Conservation (phyloP, 257 asterid species). For the Parsonsia alboflavescens region DNA sequence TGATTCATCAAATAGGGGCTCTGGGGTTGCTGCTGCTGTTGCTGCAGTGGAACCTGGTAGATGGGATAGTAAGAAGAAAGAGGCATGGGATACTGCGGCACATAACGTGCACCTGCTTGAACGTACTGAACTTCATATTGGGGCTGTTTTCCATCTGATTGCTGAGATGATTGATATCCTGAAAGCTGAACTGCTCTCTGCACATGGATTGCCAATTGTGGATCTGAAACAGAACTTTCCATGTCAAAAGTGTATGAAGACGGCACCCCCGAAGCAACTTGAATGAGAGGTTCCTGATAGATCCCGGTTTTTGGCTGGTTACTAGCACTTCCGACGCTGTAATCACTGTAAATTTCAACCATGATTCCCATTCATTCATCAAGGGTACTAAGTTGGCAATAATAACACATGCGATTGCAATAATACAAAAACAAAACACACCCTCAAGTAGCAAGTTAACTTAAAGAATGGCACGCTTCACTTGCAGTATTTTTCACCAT, state of each 20-base stretch:
- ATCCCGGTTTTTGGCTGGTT: conserved; percentile 32
- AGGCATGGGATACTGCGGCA: conserved; percentile 33
- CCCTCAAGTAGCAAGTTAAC: not conserved
- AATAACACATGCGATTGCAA: not conserved
- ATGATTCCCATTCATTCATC: conserved; percentile 7
- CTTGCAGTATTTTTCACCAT: not conserved
- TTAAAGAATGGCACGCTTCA: not conserved
- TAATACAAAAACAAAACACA: not conserved
- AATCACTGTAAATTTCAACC: conserved; percentile 48
- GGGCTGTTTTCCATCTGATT: conserved; percentile 41
- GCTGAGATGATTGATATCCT: conserved; percentile 49
- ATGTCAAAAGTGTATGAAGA: conserved; percentile 25
- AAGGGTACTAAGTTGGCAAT: not conserved
- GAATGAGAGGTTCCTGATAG: conserved; percentile 46
- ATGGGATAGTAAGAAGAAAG: conserved; percentile 55
- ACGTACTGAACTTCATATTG: conserved; percentile 47
- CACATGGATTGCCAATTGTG: conserved; percentile 26
- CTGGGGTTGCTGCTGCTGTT: conserved; percentile 24
- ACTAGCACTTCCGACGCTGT: conserved; percentile 40
- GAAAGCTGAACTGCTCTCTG: conserved; percentile 36
- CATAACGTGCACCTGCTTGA: conserved; percentile 52
- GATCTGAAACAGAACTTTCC: conserved; percentile 33
- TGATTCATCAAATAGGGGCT: conserved; percentile 44
- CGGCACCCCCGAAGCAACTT: conserved; percentile 42
- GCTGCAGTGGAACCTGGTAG: conserved; percentile 61